Conservation (phyloP, 2,329 filamentous ascomycete genomes). For the Xylariaceae sp. region DNA sequence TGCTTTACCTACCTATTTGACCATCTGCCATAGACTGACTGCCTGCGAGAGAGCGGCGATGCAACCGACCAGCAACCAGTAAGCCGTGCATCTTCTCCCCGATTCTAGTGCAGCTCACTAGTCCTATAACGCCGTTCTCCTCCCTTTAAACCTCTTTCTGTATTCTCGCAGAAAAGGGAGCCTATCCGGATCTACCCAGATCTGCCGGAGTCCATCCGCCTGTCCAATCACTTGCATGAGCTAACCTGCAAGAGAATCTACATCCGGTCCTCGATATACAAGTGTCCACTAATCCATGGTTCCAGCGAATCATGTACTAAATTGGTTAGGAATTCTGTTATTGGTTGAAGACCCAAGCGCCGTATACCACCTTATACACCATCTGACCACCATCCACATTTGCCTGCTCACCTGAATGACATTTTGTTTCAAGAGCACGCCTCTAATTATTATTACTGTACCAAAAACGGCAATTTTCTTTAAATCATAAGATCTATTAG, state of each 20-base stretch:
- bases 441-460: no score
- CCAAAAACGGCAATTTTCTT: constrained; percentile 1
- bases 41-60: constrained; percentile 17
- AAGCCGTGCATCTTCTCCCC: constrained; percentile 17
- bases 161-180: neutral
- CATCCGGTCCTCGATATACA: neutral
- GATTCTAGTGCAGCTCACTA: constrained; percentile 19
- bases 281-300: neutral
- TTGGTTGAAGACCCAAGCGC: constrained; percentile 30
- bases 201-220: constrained; percentile 31
- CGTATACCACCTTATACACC: constrained; percentile 17
- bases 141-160: neutral
- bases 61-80: constrained; percentile 16
- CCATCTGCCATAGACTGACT: constrained; percentile 2
- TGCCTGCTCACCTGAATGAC: constrained; percentile 25
- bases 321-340: constrained; percentile 6
- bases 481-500: constrained; percentile 26
- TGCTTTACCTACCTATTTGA: constrained; percentile 1
- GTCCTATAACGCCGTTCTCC: constrained; percentile 1
- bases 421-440: constrained; percentile 13
- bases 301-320: constrained; percentile 12
- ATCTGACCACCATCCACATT: constrained; percentile 29
- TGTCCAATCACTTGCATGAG: constrained; percentile 31
- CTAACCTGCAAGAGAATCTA: constrained; percentile 16
- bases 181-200: constrained; percentile 30